Percentiles rank a stretch among this genome's conserved stretches.
phyloP scores from a whole-genome alignment of 1,284 basidiomycete species.

The Irpex lacteus region DNA sequence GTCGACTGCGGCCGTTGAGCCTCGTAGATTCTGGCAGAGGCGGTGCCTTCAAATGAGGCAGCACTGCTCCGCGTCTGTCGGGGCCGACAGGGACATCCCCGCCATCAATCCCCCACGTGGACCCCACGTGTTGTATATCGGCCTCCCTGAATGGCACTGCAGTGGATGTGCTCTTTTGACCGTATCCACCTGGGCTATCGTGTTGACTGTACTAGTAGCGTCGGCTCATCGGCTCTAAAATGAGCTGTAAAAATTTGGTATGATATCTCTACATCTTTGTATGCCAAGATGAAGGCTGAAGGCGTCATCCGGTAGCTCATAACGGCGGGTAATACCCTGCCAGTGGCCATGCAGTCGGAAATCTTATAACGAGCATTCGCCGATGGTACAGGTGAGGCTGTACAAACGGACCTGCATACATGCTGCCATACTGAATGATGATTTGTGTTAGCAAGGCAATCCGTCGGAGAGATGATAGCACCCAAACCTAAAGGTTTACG shows the following conservation, averaged over 20 bases:
- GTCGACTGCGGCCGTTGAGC: background rate
- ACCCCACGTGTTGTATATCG: background rate
- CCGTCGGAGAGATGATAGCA: background rate
- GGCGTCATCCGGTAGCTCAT: too few relatives aligned
- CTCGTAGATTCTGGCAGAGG: background rate
- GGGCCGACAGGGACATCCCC: background rate
- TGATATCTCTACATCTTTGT: background rate
- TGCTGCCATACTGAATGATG: too few relatives aligned
- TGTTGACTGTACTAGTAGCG: background rate
- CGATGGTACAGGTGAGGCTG: too few relatives aligned
- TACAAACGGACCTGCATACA: too few relatives aligned
- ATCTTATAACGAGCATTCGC: too few relatives aligned
- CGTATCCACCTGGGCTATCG: too few relatives aligned
- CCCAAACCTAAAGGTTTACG: background rate
- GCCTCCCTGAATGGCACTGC: too few relatives aligned
- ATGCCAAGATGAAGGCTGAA: too few relatives aligned
- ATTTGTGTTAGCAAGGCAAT: background rate
- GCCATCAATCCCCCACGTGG: background rate
- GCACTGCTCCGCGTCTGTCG: background rate
- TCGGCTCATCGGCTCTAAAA: background rate
- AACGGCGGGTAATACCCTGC: too few relatives aligned
- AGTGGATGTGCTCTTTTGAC: too few relatives aligned
- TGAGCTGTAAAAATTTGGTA: background rate
- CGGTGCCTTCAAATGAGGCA: background rate
- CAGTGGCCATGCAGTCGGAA: too few relatives aligned